Evolutionary conservation across 78 protist species (phyloP), one percentile per base, ranked within the genome.

Genomic region (Trichosphaerium sp.): DNA sequence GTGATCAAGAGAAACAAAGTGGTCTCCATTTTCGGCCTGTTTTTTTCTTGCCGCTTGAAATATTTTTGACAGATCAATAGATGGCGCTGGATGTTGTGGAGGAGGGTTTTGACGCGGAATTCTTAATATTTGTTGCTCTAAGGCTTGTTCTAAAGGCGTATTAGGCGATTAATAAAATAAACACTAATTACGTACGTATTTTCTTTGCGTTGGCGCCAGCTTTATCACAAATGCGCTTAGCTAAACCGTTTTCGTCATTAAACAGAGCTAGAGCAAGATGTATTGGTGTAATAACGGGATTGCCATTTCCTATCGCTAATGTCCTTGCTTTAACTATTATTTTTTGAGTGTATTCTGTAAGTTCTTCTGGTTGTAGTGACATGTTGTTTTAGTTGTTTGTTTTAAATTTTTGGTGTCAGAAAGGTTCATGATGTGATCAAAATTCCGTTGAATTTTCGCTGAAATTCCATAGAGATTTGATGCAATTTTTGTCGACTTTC

Each of bases 181-280:
- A n/a, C n/a, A n/a, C n/a, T n/a, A n/a, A n/a, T n/a, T n/a, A n/a
- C n/a, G n/a, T n/a, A n/a, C n/a, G n/a, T n/a, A 78, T 69, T 35
- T 67, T 59, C 7, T n/a, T 32, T n/a, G 74, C 14, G 59, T 68
- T 82, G 4, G 63, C 71, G 63, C 73, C 72, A n/a, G 77, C 76
- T 28, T 80, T 64, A 47, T 65, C 72, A 34, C 40, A 64, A 23
- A 67, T 71, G 8, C 81, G 62, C 51, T 44, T 61, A 14, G 73
- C 75, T 14, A 71, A 49, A 23, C 48, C 28, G 56, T 49, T 82
- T 35, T 57, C 70, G 73, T 81, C 87, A 8, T 55, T 28, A 32
- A 81, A 62, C 57, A 81, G 42, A 25, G 31, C 37, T 1, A 43
- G 35, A 1, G 78, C 77, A 21, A 81, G n/a, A 69, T 81, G 87